Percentiles rank a stretch among this genome's conserved stretches.
Evolutionary conservation across 2,329 filamentous ascomycete species (phyloP).

Genomic region (Niveomyces coronatus): DNA sequence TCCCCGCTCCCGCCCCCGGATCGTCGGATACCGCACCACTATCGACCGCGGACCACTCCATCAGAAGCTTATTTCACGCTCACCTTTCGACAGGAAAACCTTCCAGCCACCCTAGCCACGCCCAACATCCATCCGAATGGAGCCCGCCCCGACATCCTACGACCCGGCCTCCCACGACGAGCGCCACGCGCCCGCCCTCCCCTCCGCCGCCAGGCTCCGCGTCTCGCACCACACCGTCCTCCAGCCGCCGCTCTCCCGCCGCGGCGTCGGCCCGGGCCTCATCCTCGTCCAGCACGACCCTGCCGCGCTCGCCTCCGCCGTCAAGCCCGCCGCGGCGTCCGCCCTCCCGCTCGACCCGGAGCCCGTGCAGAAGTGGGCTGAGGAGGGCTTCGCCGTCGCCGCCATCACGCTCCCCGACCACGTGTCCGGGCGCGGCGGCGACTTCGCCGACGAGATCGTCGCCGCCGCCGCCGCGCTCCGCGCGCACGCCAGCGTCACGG

Average conservation of each 20-base stretch:
- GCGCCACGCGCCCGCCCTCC: neutral
- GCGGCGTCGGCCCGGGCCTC: conserved; percentile 24
- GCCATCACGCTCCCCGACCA: conserved; percentile 6
- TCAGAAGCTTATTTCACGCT: no score
- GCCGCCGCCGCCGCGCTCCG: neutral
- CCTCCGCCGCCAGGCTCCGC: neutral
- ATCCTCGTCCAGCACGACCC: conserved; percentile 15
- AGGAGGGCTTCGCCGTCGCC: conserved; percentile 25
- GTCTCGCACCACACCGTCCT: conserved; percentile 5
- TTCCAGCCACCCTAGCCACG: no score
- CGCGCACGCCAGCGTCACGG: neutral
- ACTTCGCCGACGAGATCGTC: neutral
- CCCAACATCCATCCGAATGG: neutral
- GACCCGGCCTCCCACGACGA: neutral
- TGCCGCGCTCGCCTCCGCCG: neutral
- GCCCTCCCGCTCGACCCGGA: conserved; percentile 13
- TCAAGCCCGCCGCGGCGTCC: conserved; percentile 8
- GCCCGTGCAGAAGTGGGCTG: conserved; percentile 26
- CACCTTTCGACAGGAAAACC: no score
- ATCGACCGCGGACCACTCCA: no score
- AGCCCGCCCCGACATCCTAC: neutral
- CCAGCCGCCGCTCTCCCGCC: conserved; percentile 20
- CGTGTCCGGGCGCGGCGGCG: neutral
- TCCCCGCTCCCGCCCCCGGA: no score
- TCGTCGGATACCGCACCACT: no score